A percentile compares a stretch with the other conserved stretches of the same genome.
Conservation (phyloP, 2,329 filamentous ascomycete genomes). For the Alternaria tenuissima region DNA sequence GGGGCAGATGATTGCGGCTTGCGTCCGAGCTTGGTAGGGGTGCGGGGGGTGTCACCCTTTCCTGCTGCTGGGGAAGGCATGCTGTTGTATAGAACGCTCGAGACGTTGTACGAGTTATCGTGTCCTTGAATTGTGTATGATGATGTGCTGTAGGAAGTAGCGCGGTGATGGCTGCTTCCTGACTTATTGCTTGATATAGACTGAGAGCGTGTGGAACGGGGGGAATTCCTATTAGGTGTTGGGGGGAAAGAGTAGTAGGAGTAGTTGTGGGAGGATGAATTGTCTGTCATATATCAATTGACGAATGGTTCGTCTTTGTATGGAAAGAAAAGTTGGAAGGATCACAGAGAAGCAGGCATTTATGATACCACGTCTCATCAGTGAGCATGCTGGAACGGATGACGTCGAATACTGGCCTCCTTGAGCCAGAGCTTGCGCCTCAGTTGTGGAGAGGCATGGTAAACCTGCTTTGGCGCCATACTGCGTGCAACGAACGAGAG, state of each 20-base stretch:
- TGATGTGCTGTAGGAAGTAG: conserved; percentile 17
- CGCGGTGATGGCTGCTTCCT: conserved; percentile 30
- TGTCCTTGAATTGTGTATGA: conserved; percentile 32
- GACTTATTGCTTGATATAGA: conserved; percentile 52
- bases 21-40: conserved; percentile 60
- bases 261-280: conserved; percentile 58
- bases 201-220: conserved; percentile 47
- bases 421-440: conserved; percentile 46
- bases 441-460: conserved; percentile 33
- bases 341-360: conserved; percentile 30
- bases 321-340: conserved; percentile 9
- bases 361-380: conserved; percentile 38
- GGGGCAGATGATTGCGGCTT: conserved; percentile 53
- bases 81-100: conserved; percentile 44
- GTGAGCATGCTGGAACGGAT: conserved; percentile 35
- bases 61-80: conserved; percentile 63
- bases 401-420: conserved; percentile 43
- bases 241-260: conserved; percentile 62
- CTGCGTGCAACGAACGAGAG: conserved; percentile 39
- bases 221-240: conserved; percentile 56
- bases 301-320: conserved; percentile 48
- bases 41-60: conserved; percentile 59
- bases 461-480: conserved; percentile 51
- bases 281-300: conserved; percentile 59
- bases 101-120: conserved; percentile 43